Percentiles rank a stretch among this genome's conserved stretches.
These are phyloP conservation scores for Salisapilia sapeloensis DNA, from an alignment of 352 stramenopile genomes.

Conservation along the genomic window DNA sequence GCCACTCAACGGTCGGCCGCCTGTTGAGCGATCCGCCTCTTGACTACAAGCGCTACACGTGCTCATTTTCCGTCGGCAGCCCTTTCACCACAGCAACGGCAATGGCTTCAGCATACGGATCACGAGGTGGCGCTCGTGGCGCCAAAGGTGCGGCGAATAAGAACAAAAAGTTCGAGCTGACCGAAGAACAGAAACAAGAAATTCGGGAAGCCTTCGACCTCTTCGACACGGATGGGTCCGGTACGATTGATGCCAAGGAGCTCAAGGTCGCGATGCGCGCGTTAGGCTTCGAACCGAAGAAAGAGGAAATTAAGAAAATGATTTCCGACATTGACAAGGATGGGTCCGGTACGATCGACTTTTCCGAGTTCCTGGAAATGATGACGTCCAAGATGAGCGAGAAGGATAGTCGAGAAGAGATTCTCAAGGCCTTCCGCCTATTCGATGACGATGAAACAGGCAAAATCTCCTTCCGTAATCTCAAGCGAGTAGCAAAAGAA, in stretches of 20 bases:
- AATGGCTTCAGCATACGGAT: conserved; percentile 58
- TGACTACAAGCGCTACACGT: too few species aligned
- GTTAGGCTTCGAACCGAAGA: conserved; percentile 94
- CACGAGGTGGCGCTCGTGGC: conserved; percentile 29
- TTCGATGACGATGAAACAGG: conserved; percentile 96
- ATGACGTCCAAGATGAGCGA: conserved; percentile 96
- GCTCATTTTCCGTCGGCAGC: too few species aligned
- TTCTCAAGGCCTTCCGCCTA: conserved; percentile 95
- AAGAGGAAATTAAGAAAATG: conserved; percentile 96
- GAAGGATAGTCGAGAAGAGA: conserved; percentile 93
- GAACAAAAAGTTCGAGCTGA: conserved; percentile 80
- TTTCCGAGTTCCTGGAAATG: conserved; percentile 96
- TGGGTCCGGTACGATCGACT: conserved; percentile 88
- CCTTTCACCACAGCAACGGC: background rate
- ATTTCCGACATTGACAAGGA: conserved; percentile 95
- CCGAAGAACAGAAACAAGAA: conserved; percentile 91
- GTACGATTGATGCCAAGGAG: conserved; percentile 91
- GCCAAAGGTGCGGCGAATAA: conserved; percentile 49
- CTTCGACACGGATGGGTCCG: conserved; percentile 93
- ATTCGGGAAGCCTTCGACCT: conserved; percentile 93
- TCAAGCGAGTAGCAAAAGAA: conserved; percentile 95
- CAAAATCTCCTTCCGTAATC: conserved; percentile 93
- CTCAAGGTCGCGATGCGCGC: conserved; percentile 93
- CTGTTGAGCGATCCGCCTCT: too few species aligned
- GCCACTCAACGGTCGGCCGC: too few species aligned